Evolutionary conservation across 768 basidiomycete genomes (phyloP).

Genomic region (Hydnum rufescens): DNA sequence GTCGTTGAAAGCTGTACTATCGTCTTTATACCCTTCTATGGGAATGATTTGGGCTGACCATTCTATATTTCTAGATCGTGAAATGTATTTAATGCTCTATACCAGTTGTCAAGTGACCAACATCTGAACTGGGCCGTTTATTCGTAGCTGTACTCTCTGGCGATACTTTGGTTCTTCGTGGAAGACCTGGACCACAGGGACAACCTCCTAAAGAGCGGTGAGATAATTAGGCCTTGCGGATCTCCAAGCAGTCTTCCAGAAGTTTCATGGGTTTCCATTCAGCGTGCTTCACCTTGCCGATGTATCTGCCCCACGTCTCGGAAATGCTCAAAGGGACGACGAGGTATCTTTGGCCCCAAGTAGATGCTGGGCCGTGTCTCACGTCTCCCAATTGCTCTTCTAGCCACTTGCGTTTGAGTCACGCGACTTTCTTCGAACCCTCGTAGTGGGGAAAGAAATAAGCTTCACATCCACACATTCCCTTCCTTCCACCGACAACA

Average conservation of each 20-base stretch:
- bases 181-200: slow-evolving; percentile 55
- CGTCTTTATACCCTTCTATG: neutral
- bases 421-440: slow-evolving; percentile 72
- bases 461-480: slow-evolving; percentile 68
- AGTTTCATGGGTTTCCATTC: slow-evolving; percentile 2
- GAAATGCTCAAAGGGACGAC: slow-evolving; percentile 66
- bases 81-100: neutral
- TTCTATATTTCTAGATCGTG: neutral
- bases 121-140: neutral
- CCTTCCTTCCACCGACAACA: slow-evolving; percentile 49
- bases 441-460: slow-evolving; percentile 81
- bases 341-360: slow-evolving; percentile 38
- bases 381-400: slow-evolving; percentile 2
- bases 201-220: slow-evolving; percentile 83
- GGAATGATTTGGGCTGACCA: neutral
- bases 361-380: neutral
- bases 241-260: neutral
- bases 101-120: slow-evolving; percentile 6
- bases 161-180: slow-evolving; percentile 72
- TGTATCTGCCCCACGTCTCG: slow-evolving; percentile 64
- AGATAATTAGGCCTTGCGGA: neutral
- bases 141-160: slow-evolving; percentile 67
- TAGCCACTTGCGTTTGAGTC: slow-evolving; percentile 85
- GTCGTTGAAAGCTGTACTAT: slow-evolving; percentile 5
- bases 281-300: slow-evolving; percentile 86